Conservation (phyloP, 129 eudicot species). For the Helianthus tuberosus region DNA sequence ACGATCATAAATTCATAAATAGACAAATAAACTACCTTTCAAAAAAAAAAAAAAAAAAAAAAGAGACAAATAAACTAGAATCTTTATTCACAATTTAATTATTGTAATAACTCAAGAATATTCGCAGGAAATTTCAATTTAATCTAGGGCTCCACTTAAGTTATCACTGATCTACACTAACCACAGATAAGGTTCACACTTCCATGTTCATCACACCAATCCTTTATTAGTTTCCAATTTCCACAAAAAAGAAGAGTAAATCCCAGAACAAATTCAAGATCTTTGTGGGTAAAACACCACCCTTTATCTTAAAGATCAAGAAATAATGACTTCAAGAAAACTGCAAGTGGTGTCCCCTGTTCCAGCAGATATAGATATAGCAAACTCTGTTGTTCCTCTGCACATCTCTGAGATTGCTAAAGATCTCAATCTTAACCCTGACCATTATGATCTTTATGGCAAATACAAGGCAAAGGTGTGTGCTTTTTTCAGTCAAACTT, state of each 20-base stretch:
- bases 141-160: conserved; percentile 7
- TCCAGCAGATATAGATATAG: conserved; percentile 97
- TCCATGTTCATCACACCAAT: conserved; percentile 17
- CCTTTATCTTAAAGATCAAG: conserved; percentile 27
- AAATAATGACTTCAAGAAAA: conserved; percentile 53
- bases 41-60: no score
- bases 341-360: conserved; percentile 86
- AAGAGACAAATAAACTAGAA: background rate
- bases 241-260: conserved; percentile 9
- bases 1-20: background rate
- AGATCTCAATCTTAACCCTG: conserved; percentile 68
- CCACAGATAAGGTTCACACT: conserved; percentile 40
- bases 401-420: conserved; percentile 89
- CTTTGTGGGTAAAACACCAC: conserved; percentile 6
- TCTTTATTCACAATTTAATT: background rate
- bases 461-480: conserved; percentile 95
- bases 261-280: conserved; percentile 7
- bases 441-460: conserved; percentile 93
- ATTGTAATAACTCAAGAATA: background rate
- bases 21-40: background rate
- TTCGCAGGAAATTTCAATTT: background rate
- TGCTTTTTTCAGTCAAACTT: background rate
- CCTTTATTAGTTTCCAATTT: conserved; percentile 5
- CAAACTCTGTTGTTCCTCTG: conserved; percentile 84
- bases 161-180: background rate